Evolutionary conservation across 148 eudicot genomes (phyloP).

Genomic region (Amaranthus palmeri): DNA sequence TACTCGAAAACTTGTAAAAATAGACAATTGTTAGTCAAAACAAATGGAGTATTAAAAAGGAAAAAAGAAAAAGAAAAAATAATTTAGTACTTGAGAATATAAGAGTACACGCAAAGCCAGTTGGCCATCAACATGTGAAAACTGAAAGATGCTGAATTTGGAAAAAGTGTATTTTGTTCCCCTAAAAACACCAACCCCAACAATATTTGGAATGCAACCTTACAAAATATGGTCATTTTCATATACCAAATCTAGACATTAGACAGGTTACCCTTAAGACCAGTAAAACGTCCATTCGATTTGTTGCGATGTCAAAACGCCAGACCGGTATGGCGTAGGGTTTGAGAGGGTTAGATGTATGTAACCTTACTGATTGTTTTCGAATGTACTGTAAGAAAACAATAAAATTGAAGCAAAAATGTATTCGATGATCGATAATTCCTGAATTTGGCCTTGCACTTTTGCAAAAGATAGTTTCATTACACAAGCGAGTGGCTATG

Average conservation of each 20-base stretch:
- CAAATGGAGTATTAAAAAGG: not conserved
- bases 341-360: too few relatives aligned
- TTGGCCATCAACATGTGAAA: constrained; percentile 32
- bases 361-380: not conserved
- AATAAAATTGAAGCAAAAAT: constrained; percentile 30
- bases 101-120: constrained; percentile 18
- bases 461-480: constrained; percentile 41
- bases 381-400: not conserved
- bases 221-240: constrained; percentile 12
- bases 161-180: constrained; percentile 11
- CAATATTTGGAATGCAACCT: not conserved
- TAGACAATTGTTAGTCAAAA: constrained; percentile 4
- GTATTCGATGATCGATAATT: constrained; percentile 32
- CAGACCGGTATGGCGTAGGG: not conserved
- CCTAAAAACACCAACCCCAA: not conserved
- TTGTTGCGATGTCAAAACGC: constrained; percentile 4
- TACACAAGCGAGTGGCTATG: constrained; percentile 46
- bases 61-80: not conserved
- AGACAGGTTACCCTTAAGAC: constrained; percentile 21
- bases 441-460: constrained; percentile 40
- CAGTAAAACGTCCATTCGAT: not conserved
- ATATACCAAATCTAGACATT: constrained; percentile 17
- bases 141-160: constrained; percentile 8
- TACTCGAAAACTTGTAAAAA: not conserved
- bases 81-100: not conserved